Evolutionary conservation across 768 basidiomycete genomes (phyloP), one percentile per base, ranked within the genome.

Genomic region (Tephrocybe sp.): DNA sequence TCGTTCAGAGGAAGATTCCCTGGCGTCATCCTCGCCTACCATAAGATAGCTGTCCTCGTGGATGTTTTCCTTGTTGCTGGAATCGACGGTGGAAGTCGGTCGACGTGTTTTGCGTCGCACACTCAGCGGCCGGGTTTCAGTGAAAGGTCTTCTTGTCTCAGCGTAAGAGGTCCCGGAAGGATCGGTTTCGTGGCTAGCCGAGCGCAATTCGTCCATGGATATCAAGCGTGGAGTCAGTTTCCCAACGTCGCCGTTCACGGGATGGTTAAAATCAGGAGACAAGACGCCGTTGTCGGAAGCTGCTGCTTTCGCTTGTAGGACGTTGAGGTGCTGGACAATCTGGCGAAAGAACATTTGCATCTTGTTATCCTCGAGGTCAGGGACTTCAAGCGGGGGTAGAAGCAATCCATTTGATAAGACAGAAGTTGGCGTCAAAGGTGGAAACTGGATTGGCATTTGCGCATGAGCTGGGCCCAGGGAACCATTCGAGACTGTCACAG

Each of bases 311-410:
- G 76, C 72, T 59, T 88, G 83, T 70, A 92, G 82, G 37, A 78
- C 76, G 58, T 85, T 83, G 48, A 94, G 78, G 62, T 90, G 88
- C 40, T 86, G 80, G 7, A 84, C 87, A 39, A 94, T 84, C 64
- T 94, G 89, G 47, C 87, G 76, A 67, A 94, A 90, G 70, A 94
- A 94, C 39, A 80, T 69, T 56, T 92, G 89, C 59, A 95, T 82
- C 38, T 79, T 83, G 45, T 80, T 80, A 59, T 93, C 86, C 57
- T 86, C 76, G 23, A 87, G 70, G 48, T 86, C 78, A 0, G 91
- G 88, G n/a, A 83, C 74, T 22, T 78, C 75, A 25, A 89, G 62
- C 7, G 67, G 70, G 6, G 77, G 73, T 7, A 80, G 68, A 45
- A 61, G 57, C 11, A 58, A 60, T n/a, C n/a, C n/a, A 38, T 60